Percentiles rank a stretch among this genome's conserved stretches.
Conservation (phyloP, 2,329 filamentous ascomycete genomes). For the Byssoonygena ceratinophila region DNA sequence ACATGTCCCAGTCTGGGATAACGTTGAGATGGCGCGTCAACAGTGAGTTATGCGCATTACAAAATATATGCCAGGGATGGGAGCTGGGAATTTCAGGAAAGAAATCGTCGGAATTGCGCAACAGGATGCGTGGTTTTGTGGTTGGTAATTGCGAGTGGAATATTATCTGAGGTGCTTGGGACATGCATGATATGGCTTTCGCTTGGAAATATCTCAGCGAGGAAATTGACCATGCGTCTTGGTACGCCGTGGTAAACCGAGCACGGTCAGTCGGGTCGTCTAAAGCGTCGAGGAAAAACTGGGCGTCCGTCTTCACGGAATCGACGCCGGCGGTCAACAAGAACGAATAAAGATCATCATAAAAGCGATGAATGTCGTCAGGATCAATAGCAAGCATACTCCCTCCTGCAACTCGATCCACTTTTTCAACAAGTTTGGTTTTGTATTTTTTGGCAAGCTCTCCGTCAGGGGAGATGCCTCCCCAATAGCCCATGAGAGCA, state of each 20-base stretch:
- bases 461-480: constrained; percentile 66
- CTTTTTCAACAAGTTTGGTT: constrained; percentile 51
- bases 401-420: constrained; percentile 46
- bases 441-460: constrained; percentile 68
- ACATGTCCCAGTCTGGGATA: constrained; percentile 75
- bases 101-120: constrained; percentile 82
- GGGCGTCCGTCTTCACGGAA: constrained; percentile 83
- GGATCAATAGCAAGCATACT: constrained; percentile 63
- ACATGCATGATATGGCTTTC: constrained; percentile 88
- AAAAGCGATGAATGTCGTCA: constrained; percentile 65
- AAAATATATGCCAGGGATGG: constrained; percentile 91
- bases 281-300: constrained; percentile 77
- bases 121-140: constrained; percentile 61
- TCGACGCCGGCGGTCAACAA: constrained; percentile 64
- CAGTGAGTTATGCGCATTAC: constrained; percentile 80
- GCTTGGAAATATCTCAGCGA: constrained; percentile 66
- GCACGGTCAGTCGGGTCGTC: constrained; percentile 58
- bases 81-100: constrained; percentile 71
- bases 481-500: constrained; percentile 80
- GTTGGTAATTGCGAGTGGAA: constrained; percentile 73
- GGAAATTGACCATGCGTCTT: constrained; percentile 75
- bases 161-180: constrained; percentile 71
- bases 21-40: constrained; percentile 76
- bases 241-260: constrained; percentile 61
- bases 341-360: constrained; percentile 84